Conservation (phyloP, 1,284 basidiomycete species). For the Fistulinella cinereoalba region DNA sequence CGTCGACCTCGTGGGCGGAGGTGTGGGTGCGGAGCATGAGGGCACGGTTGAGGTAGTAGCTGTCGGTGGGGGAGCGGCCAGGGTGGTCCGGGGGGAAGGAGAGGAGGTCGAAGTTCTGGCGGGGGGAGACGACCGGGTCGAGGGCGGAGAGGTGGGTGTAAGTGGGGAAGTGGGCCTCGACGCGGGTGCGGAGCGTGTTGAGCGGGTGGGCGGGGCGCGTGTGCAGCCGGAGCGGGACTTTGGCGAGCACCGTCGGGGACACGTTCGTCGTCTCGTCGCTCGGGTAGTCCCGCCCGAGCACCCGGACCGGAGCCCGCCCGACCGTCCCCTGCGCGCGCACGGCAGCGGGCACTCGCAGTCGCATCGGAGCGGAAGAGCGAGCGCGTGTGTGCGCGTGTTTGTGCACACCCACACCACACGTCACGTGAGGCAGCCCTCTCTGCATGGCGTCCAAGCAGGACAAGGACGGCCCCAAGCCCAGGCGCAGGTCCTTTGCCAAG, state of each 20-base stretch:
- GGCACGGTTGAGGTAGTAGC: conserved; percentile 91
- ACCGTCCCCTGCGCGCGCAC: conserved; percentile 8
- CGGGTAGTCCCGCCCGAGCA: conserved; percentile 62
- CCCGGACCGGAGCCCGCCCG: conserved; percentile 25
- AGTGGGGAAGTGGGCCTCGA: conserved; percentile 80
- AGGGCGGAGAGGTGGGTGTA: conserved; percentile 70
- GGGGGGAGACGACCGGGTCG: conserved; percentile 87
- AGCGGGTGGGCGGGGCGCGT: conserved; percentile 81
- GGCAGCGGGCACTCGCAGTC: conserved; percentile 6
- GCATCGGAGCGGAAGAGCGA: conserved; percentile 18
- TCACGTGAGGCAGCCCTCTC: conserved; percentile 11
- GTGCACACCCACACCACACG: not conserved
- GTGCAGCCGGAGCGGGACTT: conserved; percentile 71
- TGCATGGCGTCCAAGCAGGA: conserved; percentile 21
- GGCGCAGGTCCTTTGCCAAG: conserved; percentile 23
- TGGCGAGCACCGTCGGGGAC: conserved; percentile 80
- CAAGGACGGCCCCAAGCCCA: conserved; percentile 17
- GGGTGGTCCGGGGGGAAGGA: conserved; percentile 94
- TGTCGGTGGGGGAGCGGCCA: conserved; percentile 86
- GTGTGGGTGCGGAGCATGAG: conserved; percentile 97
- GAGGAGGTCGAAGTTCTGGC: conserved; percentile 96
- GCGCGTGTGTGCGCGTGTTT: conserved; percentile 27
- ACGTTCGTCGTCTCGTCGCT: conserved; percentile 84
- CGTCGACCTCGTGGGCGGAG: conserved; percentile 95
- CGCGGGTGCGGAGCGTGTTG: conserved; percentile 77